These are phyloP conservation scores for Dioscorea dumetorum DNA, from an alignment of 106 monocot species.

Conservation along the genomic window DNA sequence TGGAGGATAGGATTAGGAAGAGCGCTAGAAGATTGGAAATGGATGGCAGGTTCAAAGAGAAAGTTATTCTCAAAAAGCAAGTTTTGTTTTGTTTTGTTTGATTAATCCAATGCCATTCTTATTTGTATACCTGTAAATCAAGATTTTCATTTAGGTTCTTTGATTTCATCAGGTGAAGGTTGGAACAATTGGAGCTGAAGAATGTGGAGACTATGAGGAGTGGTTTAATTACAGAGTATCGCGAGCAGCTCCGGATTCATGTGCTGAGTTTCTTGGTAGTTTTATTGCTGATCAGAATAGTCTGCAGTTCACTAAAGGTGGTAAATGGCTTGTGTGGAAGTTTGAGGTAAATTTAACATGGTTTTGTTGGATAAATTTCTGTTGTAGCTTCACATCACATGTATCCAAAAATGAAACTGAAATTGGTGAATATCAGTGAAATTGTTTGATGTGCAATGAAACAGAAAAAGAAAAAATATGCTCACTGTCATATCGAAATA, in stretches of 20 bases:
- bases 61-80: slow-evolving; percentile 84
- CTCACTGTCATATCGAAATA: no score
- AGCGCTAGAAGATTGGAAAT: slow-evolving; percentile 22
- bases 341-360: slow-evolving; percentile 58
- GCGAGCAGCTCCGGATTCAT: slow-evolving; percentile 80
- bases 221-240: slow-evolving; percentile 96
- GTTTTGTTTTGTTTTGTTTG: background rate
- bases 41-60: slow-evolving; percentile 69
- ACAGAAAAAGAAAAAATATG: no score
- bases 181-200: slow-evolving; percentile 69
- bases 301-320: slow-evolving; percentile 79
- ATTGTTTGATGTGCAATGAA: no score
- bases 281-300: slow-evolving; percentile 73
- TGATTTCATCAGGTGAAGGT: slow-evolving; percentile 60
- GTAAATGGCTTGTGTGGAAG: slow-evolving; percentile 98
- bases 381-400: no score
- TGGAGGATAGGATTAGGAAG: slow-evolving; percentile 43
- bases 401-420: no score
- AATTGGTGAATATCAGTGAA: no score
- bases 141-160: background rate
- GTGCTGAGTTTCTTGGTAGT: slow-evolving; percentile 86
- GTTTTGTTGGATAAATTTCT: no score
- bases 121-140: background rate
- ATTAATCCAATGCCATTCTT: background rate
- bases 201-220: slow-evolving; percentile 91